These are phyloP conservation scores for Chaetomium olivaceum DNA, from an alignment of 2,329 filamentous ascomycete species.

Conservation along the genomic window DNA sequence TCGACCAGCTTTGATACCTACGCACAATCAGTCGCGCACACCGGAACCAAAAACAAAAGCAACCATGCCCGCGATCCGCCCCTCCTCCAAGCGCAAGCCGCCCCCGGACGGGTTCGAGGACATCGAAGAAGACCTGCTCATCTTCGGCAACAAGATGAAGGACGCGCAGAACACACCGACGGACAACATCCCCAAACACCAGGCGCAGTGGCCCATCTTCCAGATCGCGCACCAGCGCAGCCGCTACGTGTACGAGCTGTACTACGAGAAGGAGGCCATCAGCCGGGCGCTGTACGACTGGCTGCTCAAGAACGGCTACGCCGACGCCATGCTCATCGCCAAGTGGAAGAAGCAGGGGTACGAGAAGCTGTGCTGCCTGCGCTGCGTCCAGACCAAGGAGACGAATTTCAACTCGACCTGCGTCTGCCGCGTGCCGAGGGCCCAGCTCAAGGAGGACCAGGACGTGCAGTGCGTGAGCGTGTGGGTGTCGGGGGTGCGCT, in stretches of 20 bases:
- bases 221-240: constrained; percentile 92
- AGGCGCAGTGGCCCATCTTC: constrained; percentile 95
- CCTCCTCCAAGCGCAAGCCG: constrained; percentile 74
- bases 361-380: constrained; percentile 94
- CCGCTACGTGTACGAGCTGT: constrained; percentile 94
- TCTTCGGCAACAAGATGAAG: constrained; percentile 90
- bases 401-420: constrained; percentile 98
- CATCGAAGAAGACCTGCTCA: constrained; percentile 81
- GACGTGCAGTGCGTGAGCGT: constrained; percentile 92
- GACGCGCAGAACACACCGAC: constrained; percentile 88
- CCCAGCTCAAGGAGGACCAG: constrained; percentile 85
- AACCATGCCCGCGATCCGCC: constrained; percentile 74
- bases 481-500: constrained; percentile 87
- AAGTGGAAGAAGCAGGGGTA: constrained; percentile 99
- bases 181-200: constrained; percentile 78
- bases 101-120: constrained; percentile 85
- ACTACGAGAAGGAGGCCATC: constrained; percentile 97
- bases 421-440: constrained; percentile 90
- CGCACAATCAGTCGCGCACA: not conserved
- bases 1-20: not conserved
- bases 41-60: not conserved
- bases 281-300: constrained; percentile 91
- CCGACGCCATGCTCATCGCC: constrained; percentile 90
- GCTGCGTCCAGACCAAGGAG: constrained; percentile 99
- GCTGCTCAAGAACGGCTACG: constrained; percentile 94